Base-by-base conservation (phyloP, 495 filamentous ascomycete genomes). In the Alectoria sarmentosa region DNA sequence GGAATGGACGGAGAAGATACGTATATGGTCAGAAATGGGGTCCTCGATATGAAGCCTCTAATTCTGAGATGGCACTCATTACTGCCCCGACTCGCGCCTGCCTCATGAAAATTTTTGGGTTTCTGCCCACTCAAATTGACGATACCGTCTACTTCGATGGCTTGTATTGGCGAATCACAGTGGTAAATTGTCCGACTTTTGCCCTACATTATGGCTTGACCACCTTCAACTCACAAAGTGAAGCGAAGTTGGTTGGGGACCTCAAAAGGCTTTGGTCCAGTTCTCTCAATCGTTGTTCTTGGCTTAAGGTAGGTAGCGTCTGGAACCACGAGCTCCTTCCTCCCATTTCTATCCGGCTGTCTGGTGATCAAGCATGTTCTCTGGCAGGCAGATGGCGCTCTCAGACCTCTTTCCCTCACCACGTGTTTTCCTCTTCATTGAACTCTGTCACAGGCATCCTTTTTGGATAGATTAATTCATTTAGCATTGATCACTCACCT, bases 401-500 rank as follows among this genome's bases (percentile, higher is more conserved):
- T 41, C 36, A 41, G 23, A 17, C 36, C n/a, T 26, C 15, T 26
- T 57, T 66, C 10, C 38, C 30, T 52, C 48, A n/a, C n/a, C 14
- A 14, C 41, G 41, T 5, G 17, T 55, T 2, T 56, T 23, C n/a
- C 11, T 28, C 59, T 44, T 13, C 26, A 21, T 52, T 44, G 48
- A 13, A 7, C 49, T 38, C 37, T 44, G 13, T 32, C 61, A 42
- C 30, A 13, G 61, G 61, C 57, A 67, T 67, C 58, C 56, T 32
- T 69, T 69, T 69, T 63, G 67, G 63, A 62, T 63, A 66, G 39
- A 54, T 56, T 26, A 41, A 44, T 13, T 66, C 56, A 28, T 62
- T 46, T 19, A 69, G 63, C 67, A 69, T 69, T 37, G 42, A 59
- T 52, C 23, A 58, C 38, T 39, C 34, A 63, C 13, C 30, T 32